A percentile compares a stretch with the other conserved stretches of the same genome.
Conservation (phyloP, 129 eudicot genomes). For the Heracleum sosnowskyi region DNA sequence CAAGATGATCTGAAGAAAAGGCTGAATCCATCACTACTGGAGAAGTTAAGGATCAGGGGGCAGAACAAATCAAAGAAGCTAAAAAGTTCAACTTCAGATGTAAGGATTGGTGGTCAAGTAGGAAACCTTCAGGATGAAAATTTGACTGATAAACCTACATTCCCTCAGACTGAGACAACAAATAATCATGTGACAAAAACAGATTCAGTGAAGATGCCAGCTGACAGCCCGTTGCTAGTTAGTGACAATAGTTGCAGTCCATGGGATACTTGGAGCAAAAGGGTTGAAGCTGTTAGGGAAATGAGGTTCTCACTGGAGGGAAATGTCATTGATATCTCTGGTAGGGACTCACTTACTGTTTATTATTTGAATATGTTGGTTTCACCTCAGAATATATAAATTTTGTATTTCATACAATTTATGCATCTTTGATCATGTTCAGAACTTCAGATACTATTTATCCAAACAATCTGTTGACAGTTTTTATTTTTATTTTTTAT, state of each 20-base stretch:
- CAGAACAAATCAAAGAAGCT: constrained; percentile 40
- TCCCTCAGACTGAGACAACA: constrained; percentile 22
- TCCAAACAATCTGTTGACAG: neutral
- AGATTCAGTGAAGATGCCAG: constrained; percentile 19
- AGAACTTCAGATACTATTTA: neutral
- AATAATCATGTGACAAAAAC: constrained; percentile 17
- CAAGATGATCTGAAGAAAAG: constrained; percentile 63
- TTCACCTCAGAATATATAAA: neutral
- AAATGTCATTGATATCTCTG: constrained; percentile 34
- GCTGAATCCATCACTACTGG: constrained; percentile 52
- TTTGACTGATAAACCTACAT: constrained; percentile 13
- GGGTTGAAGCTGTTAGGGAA: constrained; percentile 75
- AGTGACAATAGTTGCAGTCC: constrained; percentile 26
- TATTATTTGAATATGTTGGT: neutral
- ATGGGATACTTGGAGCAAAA: constrained; percentile 86
- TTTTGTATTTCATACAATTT: neutral
- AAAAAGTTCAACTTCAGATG: constrained; percentile 24
- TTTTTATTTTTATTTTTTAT: constrained; percentile 11
- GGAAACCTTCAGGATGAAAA: constrained; percentile 22
- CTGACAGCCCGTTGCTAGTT: constrained; percentile 19
- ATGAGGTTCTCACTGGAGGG: constrained; percentile 87
- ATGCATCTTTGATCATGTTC: neutral
- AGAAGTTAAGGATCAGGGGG: constrained; percentile 49
- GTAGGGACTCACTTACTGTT: constrained; percentile 12
- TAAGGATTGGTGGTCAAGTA: constrained; percentile 20